A percentile compares a stretch with the other conserved stretches of the same genome.
Evolutionary conservation across 1,284 basidiomycete species (phyloP).

Genomic region (Boletus mariae): DNA sequence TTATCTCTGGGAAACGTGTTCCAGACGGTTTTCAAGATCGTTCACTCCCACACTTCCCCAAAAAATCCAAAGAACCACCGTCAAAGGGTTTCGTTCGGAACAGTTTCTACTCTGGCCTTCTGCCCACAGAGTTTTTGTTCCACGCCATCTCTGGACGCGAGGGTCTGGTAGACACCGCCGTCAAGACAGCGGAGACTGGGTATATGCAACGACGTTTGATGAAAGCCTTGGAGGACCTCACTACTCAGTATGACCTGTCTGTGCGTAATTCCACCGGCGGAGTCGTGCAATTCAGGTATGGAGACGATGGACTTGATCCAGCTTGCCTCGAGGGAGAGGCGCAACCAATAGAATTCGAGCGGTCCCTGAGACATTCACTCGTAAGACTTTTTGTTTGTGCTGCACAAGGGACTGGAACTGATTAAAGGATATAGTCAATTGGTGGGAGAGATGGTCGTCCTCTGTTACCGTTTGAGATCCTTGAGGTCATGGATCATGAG

Average conservation of each 20-base stretch:
- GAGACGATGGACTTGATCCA: slow-evolving; percentile 96
- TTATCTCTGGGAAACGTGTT: slow-evolving; percentile 97
- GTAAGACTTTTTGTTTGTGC: slow-evolving; percentile 41
- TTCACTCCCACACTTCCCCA: slow-evolving; percentile 96
- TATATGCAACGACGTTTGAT: slow-evolving; percentile 99
- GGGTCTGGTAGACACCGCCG: slow-evolving; percentile 98
- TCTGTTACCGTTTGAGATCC: slow-evolving; percentile 86
- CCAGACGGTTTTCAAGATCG: slow-evolving; percentile 99
- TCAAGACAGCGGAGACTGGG: slow-evolving; percentile 99
- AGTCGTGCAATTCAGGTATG: slow-evolving; percentile 97
- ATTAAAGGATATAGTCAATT: slow-evolving; percentile 48
- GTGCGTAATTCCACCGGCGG: slow-evolving; percentile 95
- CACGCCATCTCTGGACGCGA: slow-evolving; percentile 99
- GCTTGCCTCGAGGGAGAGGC: slow-evolving; percentile 94
- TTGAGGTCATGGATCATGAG: slow-evolving; percentile 68
- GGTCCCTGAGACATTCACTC: slow-evolving; percentile 86
- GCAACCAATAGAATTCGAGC: slow-evolving; percentile 85
- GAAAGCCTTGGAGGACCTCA: slow-evolving; percentile 98
- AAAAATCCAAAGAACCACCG: slow-evolving; percentile 95
- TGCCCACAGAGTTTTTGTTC: slow-evolving; percentile 96
- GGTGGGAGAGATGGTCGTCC: slow-evolving; percentile 56
- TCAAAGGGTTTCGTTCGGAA: slow-evolving; percentile 99
- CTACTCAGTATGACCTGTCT: slow-evolving; percentile 95
- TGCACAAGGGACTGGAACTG: not conserved
- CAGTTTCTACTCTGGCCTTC: slow-evolving; percentile 93